Percentiles rank a stretch among this genome's conserved stretches.
Evolutionary conservation across 305 asterid genomes (phyloP).

Genomic region (Rubia tinctorum): DNA sequence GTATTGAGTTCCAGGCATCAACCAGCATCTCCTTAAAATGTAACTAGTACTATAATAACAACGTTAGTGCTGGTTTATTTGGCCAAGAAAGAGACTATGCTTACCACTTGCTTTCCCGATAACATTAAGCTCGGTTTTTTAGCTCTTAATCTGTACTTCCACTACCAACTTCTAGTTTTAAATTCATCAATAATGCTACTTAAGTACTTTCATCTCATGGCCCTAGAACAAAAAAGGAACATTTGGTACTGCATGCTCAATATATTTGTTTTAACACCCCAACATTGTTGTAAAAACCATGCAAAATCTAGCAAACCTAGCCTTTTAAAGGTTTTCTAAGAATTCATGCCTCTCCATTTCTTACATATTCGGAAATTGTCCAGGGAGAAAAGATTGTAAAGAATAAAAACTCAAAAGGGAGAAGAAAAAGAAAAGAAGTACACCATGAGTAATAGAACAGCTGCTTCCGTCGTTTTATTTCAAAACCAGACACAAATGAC

Average conservation of each 20-base stretch:
- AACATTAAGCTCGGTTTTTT: not conserved
- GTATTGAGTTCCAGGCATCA: slow-evolving; percentile 14
- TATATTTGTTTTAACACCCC: not conserved
- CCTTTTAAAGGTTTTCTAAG: not conserved
- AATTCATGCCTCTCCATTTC: not conserved
- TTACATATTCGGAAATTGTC: not conserved
- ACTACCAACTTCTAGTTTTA: not conserved
- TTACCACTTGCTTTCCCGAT: slow-evolving; percentile 6
- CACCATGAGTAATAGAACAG: not conserved
- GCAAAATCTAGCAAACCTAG: not conserved
- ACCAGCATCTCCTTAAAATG: not conserved
- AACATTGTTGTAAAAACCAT: slow-evolving; percentile 11
- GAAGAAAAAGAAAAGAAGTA: not conserved
- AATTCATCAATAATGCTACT: not conserved
- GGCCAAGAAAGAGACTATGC: not conserved
- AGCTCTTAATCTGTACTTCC: slow-evolving; percentile 19
- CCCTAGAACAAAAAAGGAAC: slow-evolving; percentile 7
- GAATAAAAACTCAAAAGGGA: not conserved
- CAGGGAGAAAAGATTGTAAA: not conserved
- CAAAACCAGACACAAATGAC: slow-evolving; percentile 10
- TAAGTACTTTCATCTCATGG: slow-evolving; percentile 2
- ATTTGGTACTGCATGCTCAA: not conserved
- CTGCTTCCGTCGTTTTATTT: not conserved
- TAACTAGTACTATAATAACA: not conserved
- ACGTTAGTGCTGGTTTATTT: slow-evolving; percentile 8